Conservation (phyloP, 305 asterid species). For the Nicotiana rustica region DNA sequence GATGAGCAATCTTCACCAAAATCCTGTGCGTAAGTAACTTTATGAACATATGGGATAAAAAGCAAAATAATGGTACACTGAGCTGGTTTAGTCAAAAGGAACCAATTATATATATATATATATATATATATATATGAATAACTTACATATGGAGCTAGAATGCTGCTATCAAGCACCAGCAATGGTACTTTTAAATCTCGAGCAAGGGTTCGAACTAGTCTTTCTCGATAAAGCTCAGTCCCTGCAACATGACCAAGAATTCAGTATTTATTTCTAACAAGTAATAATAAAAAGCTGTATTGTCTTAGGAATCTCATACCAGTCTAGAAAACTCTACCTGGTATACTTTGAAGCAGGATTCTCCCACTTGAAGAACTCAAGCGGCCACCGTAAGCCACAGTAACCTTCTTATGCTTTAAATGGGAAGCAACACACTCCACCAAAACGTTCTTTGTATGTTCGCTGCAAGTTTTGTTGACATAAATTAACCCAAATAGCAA, state of each 20-base stretch:
- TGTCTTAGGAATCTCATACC: constrained; percentile 30
- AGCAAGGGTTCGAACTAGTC: constrained; percentile 96
- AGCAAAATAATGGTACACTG: neutral
- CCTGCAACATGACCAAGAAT: constrained; percentile 53
- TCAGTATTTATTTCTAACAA: constrained; percentile 39
- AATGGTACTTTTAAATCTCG: constrained; percentile 84
- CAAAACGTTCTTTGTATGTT: constrained; percentile 72
- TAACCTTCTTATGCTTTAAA: constrained; percentile 73
- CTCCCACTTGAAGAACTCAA: constrained; percentile 89
- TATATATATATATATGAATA: neutral
- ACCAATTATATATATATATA: neutral
- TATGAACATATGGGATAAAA: constrained; percentile 24
- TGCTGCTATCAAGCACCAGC: constrained; percentile 87
- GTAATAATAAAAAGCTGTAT: constrained; percentile 6
- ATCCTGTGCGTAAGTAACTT: constrained; percentile 62
- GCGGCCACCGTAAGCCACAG: constrained; percentile 72
- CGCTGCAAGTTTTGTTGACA: constrained; percentile 56
- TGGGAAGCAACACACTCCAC: constrained; percentile 93
- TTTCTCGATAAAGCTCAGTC: constrained; percentile 91
- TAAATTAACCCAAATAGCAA: constrained; percentile 24
- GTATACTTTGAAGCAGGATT: constrained; percentile 84
- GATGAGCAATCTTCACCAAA: constrained; percentile 70
- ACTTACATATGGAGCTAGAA: constrained; percentile 93
- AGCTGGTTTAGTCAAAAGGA: constrained; percentile 19
- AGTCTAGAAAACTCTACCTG: constrained; percentile 60